Evolutionary conservation across 1,284 basidiomycete species (phyloP), one percentile per base, ranked within the genome.

Genomic region (Pyrrhoderma lamaoense): DNA sequence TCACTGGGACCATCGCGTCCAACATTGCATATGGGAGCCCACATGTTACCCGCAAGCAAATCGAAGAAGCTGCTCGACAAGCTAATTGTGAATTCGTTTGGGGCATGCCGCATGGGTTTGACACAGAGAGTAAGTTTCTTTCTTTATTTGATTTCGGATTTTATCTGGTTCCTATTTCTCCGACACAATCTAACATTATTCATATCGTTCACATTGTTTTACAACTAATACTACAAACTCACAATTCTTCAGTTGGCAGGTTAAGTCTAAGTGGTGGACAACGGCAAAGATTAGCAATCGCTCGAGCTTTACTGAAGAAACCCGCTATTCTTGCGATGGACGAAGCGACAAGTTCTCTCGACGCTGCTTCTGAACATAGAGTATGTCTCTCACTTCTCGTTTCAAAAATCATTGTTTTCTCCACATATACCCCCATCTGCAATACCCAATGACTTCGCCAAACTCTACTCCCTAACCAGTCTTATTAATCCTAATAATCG

Each of bases 21-120:
- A 97, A 97, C 62, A 96, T 98, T 56, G 89, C 91, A 0, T 98
- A 92, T 63, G 94, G 95, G 2, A 76, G 83, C 35, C 72, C 77
- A 3, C 65, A 74, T 14, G 89, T 82, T 0, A 89, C 89, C 0
- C 75, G 86, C 23, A 81, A 83, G 56, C 79, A 96, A 53, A 89
- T 99, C 35, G 89, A 94, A 65, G 73, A 82, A 19, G 95, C 93
- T 0, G 94, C 94, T 0, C 73, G 84, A 9, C 78, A 89, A 56
- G 94, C 95, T 2, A 96, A 98, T 62, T 98, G 95, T 66, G 92
- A 95, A 60, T 99, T 97, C 63, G 85, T 99, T 39, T 89, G 89
- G 80, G 82, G 84, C 2, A 80, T 99, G 73, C 93, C 94, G 9
- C 75, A 90, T 51, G 91, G 85, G 0, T 85, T 89, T 55, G 84